Evolutionary conservation across 352 stramenopile genomes (phyloP), one percentile per base, ranked within the genome.

Genomic region (Blastocystis sp.): DNA sequence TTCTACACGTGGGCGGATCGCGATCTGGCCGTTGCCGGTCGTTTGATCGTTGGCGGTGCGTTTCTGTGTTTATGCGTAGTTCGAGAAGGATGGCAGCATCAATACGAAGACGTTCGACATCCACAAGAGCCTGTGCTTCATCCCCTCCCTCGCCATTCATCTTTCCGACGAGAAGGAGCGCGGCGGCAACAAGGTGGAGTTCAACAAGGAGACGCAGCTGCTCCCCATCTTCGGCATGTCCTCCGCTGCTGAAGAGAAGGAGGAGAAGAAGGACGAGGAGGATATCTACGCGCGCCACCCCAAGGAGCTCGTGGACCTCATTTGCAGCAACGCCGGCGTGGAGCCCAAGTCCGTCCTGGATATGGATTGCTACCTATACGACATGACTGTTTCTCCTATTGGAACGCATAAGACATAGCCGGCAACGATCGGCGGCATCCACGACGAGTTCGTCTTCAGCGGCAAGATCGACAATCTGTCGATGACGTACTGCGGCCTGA

Each of bases 1-100:
- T 98, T 96, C 93, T 95, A 98, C 92, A 98, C 96, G 41, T 98
- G 96, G 96, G 98, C 98, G 88, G 95, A 98, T 90, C 93, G 96
- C 48, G 96, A 99, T 90, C 91, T 98, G 70, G 92, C 92, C 28
- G 91, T 98, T 41, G 94, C 94, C 2, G 95, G 95, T 19, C 93
- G 94, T 67, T 94, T 97, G 28, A 93, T 98, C 59, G 92, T 98
- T 59, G 92, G 43, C 7, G 43, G 7, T 38, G 60, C 19, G 23
- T 23, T 65, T 23, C 19, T 14, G 19, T 65, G 60, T 38, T 11
- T 7, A 23, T 10, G 7, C 21, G 17, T 65, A 89, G 87, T 48
- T 61, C 76, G 34, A 76, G 56, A 41, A 86, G 19, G 43, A 87
- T 4, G 65, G 65, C 41, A 19, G 2, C 40, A 82, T 82, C 48